phyloP scores from a whole-genome alignment of 2,329 filamentous ascomycete genomes.

The Fusarium irregulare region DNA sequence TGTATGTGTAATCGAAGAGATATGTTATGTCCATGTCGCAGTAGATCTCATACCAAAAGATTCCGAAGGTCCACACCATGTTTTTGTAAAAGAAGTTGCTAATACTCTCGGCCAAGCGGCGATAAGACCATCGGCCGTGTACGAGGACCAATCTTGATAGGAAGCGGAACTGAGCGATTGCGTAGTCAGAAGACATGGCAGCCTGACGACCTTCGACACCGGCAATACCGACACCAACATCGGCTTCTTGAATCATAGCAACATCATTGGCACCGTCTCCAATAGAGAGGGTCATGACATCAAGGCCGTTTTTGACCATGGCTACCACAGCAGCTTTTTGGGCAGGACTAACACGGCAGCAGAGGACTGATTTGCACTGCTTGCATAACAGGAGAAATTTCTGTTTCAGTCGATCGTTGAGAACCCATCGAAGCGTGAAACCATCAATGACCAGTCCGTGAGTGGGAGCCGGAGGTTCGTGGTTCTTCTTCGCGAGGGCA shows the following conservation, averaged over 20 bases:
- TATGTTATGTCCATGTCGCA: constrained; percentile 97
- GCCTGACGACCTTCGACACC: constrained; percentile 93
- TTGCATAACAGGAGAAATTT: constrained; percentile 97
- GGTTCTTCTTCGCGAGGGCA: constrained; percentile 79
- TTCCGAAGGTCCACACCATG: constrained; percentile 94
- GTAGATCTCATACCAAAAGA: constrained; percentile 98
- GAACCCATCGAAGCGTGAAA: constrained; percentile 88
- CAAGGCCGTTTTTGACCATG: constrained; percentile 93
- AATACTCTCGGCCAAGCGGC: constrained; percentile 89
- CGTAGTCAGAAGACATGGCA: constrained; percentile 96
- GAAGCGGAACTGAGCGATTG: constrained; percentile 93
- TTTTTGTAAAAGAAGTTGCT: constrained; percentile 99
- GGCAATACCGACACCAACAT: constrained; percentile 95
- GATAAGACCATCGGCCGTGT: constrained; percentile 96
- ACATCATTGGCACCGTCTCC: constrained; percentile 96
- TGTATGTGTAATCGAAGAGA: constrained; percentile 97
- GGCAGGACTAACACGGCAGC: constrained; percentile 95
- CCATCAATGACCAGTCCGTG: constrained; percentile 96
- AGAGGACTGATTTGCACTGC: constrained; percentile 94
- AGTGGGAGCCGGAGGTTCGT: constrained; percentile 86
- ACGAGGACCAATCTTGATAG: constrained; percentile 86
- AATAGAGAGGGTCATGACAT: constrained; percentile 95
- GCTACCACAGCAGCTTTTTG: constrained; percentile 97
- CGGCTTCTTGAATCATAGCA: constrained; percentile 97
- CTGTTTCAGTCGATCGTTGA: constrained; percentile 84